phyloP scores from a whole-genome alignment of 2,329 filamentous ascomycete genomes.

The Dissoconium aciculare region DNA sequence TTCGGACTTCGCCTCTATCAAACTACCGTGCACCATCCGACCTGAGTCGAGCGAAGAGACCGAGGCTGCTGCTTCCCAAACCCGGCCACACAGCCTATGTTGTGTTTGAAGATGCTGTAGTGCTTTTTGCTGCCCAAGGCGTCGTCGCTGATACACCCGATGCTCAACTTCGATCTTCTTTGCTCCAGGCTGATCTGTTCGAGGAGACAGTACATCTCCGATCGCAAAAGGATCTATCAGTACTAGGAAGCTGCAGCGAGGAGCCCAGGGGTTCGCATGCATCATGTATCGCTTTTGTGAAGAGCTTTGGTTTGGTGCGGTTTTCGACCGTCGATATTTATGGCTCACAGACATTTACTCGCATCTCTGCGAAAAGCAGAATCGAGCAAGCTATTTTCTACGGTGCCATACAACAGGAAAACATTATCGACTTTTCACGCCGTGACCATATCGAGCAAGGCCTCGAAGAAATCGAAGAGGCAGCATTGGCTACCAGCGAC shows the following conservation, averaged over 20 bases:
- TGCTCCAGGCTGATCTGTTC: slow-evolving; percentile 50
- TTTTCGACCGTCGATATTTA: slow-evolving; percentile 41
- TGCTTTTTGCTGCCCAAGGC: slow-evolving; percentile 58
- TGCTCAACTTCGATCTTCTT: slow-evolving; percentile 53
- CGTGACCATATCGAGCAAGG: slow-evolving; percentile 49
- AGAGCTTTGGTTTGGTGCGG: slow-evolving; percentile 43
- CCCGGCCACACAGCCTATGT: slow-evolving; percentile 70
- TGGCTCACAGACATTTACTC: slow-evolving; percentile 35
- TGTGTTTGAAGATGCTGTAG: slow-evolving; percentile 62
- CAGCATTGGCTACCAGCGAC: slow-evolving; percentile 62
- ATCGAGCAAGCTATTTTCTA: slow-evolving; percentile 93
- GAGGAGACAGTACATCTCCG: slow-evolving; percentile 79
- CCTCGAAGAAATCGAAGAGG: slow-evolving; percentile 54
- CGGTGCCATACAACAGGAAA: slow-evolving; percentile 55
- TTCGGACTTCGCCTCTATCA: slow-evolving; percentile 31
- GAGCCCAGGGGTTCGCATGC: slow-evolving; percentile 22
- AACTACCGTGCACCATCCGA: slow-evolving; percentile 31
- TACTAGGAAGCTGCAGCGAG: slow-evolving; percentile 38
- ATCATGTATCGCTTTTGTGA: slow-evolving; percentile 39
- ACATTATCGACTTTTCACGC: slow-evolving; percentile 71
- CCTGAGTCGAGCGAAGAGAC: slow-evolving; percentile 20
- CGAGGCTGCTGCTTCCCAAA: slow-evolving; percentile 61
- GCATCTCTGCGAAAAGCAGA: slow-evolving; percentile 70
- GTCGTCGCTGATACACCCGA: slow-evolving; percentile 53
- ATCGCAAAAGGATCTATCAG: slow-evolving; percentile 32